Percentiles rank a stretch among this genome's conserved stretches.
phyloP scores from a whole-genome alignment of 108 stramenopile genomes.

The Thalassiosira profunda region DNA sequence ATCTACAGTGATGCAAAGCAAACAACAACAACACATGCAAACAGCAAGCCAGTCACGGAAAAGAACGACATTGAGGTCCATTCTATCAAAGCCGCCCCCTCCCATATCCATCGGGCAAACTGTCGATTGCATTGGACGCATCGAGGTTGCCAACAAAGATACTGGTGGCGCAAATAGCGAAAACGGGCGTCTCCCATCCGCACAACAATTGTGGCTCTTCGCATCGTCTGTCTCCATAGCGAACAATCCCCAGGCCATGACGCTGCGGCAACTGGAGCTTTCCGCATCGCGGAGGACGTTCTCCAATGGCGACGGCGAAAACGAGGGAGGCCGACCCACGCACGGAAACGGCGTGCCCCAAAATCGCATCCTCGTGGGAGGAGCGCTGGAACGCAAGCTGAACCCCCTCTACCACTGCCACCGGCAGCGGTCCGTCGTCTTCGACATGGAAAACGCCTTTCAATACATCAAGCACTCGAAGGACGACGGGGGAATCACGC shows the following conservation, averaged over 20 bases:
- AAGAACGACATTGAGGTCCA: neutral
- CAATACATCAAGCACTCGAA: constrained; percentile 35
- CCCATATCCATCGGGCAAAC: constrained; percentile 25
- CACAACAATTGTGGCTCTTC: constrained; percentile 13
- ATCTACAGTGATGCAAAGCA: neutral
- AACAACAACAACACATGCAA: neutral
- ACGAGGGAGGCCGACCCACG: neutral
- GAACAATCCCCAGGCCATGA: constrained; percentile 31
- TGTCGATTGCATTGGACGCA: constrained; percentile 44
- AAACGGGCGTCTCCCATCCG: neutral
- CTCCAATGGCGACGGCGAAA: neutral
- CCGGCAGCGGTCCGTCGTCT: constrained; percentile 5
- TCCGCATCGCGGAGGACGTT: constrained; percentile 9
- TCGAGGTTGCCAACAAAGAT: constrained; percentile 13
- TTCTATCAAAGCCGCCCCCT: constrained; percentile 18
- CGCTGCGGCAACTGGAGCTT: constrained; percentile 41
- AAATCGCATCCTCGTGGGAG: constrained; percentile 31
- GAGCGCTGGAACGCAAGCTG: constrained; percentile 27
- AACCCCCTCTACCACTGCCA: constrained; percentile 27
- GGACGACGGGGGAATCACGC: constrained; percentile 33
- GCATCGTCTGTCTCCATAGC: constrained; percentile 38
- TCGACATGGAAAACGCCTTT: constrained; percentile 41
- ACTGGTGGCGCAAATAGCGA: neutral
- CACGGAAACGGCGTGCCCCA: constrained; percentile 10
- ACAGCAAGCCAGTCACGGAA: neutral